Evolutionary conservation across 2,329 filamentous ascomycete genomes (phyloP), one percentile per base, ranked within the genome.

Genomic region (Albifimbria verrucaria): DNA sequence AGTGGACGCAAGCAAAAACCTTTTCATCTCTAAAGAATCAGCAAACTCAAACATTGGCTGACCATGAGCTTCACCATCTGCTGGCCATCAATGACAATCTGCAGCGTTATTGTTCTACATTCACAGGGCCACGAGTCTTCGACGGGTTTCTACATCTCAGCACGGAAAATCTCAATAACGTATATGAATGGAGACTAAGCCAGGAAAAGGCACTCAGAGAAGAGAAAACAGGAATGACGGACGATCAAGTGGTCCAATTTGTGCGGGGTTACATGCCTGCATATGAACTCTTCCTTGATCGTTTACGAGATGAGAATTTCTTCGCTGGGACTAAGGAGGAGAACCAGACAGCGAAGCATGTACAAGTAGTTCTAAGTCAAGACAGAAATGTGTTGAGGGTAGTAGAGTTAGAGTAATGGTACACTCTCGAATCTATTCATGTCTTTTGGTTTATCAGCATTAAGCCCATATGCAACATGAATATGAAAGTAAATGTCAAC

Each of bases 231-330:
- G 59, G 59, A 4, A 63, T 65, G 61, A 54, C 57, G 6, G 61
- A 65, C n/a, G 53, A 62, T 23, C 56, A 59, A 9, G 60, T 62
- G 1, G 44, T 60, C 2, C 49, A 45, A 20, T 62, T 62, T 25
- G 62, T 65, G 7, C 55, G 57, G 48, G 62, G 62, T 2, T 65
- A 63, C 18, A 62, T 65, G 61, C 58, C 59, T 15, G 59, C 57
- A 2, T 63, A 65, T 7, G 62, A 65, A 15, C 47, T 64, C 1
- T 62, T 59, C 4, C 56, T 62, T 2, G 56, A 58, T 7, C 49
- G 51, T 15, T 49, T 65, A 1, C 57, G 62, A 24, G 44, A 49
- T 0, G 52, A 61, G 42, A 59, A 52, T 6, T 54, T 64, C n/a
- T 62, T 61, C 20, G 12, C 11, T 4, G 43, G 23, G 4, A 25